Evolutionary conservation across 2,329 filamentous ascomycete species (phyloP).

Genomic region (Sporothrix dimorphospora): DNA sequence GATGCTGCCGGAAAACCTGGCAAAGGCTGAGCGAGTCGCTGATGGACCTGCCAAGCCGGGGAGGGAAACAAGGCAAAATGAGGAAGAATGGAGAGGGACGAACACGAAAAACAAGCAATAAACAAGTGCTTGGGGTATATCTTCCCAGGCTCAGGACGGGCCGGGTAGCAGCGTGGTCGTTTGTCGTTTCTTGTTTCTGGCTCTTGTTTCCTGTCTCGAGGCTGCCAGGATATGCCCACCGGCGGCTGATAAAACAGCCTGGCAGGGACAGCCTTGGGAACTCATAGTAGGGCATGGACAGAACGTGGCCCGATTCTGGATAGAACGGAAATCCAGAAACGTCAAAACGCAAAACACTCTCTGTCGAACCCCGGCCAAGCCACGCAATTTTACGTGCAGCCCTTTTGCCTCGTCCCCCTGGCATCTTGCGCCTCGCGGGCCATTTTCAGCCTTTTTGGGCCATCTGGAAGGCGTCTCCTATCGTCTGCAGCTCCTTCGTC

Average conservation of each 20-base stretch:
- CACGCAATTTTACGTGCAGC: constrained; percentile 12
- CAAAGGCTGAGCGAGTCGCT: constrained; percentile 6
- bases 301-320: neutral
- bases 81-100: neutral
- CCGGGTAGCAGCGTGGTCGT: neutral
- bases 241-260: neutral
- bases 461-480: neutral
- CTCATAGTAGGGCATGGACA: neutral
- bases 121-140: neutral
- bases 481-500: neutral
- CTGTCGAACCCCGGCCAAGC: neutral
- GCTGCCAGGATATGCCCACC: neutral
- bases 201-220: constrained; percentile 9
- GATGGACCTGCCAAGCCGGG: constrained; percentile 12
- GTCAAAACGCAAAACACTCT: neutral
- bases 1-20: neutral
- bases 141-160: neutral
- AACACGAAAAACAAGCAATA: neutral
- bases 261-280: neutral
- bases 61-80: neutral
- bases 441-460: neutral
- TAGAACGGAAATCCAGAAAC: neutral
- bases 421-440: neutral
- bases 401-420: neutral
- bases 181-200: neutral